These are phyloP conservation scores for Myxozyma lipomycoides DNA, from an alignment of 805 yeast species.

Conservation along the genomic window DNA sequence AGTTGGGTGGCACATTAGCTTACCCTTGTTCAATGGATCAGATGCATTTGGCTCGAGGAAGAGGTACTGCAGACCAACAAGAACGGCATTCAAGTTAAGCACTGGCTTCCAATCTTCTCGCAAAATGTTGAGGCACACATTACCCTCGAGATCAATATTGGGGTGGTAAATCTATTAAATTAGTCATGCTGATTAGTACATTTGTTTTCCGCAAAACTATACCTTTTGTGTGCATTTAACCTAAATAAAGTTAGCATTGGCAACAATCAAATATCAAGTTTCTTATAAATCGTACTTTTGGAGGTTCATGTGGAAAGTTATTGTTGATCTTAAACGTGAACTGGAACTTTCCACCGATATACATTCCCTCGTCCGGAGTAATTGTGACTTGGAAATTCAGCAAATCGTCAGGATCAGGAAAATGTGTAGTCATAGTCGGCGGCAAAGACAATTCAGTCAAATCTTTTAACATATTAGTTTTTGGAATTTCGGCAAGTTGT, in stretches of 20 bases:
- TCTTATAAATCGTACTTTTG: slow-evolving; percentile 51
- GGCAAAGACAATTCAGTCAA: slow-evolving; percentile 66
- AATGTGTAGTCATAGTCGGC: slow-evolving; percentile 48
- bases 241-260: slow-evolving; percentile 2
- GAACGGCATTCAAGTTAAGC: slow-evolving; percentile 68
- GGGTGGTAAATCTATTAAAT: slow-evolving; percentile 77
- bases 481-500: neutral
- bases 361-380: slow-evolving; percentile 69
- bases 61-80: slow-evolving; percentile 79
- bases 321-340: slow-evolving; percentile 65
- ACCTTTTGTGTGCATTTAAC: slow-evolving; percentile 35
- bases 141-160: slow-evolving; percentile 84
- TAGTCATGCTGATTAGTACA: neutral
- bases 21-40: slow-evolving; percentile 81
- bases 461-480: too few species aligned
- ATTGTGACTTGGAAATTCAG: slow-evolving; percentile 59
- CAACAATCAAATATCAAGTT: neutral
- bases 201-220: neutral
- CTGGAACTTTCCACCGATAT: slow-evolving; percentile 61
- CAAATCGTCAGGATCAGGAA: slow-evolving; percentile 53
- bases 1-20: slow-evolving; percentile 1
- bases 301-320: slow-evolving; percentile 89
- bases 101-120: slow-evolving; percentile 98
- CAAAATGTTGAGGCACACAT: slow-evolving; percentile 83
- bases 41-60: slow-evolving; percentile 87